A percentile compares a stretch with the other conserved stretches of the same genome.
phyloP scores from a whole-genome alignment of 495 filamentous ascomycete genomes.

The Aspergillus ostianus region DNA sequence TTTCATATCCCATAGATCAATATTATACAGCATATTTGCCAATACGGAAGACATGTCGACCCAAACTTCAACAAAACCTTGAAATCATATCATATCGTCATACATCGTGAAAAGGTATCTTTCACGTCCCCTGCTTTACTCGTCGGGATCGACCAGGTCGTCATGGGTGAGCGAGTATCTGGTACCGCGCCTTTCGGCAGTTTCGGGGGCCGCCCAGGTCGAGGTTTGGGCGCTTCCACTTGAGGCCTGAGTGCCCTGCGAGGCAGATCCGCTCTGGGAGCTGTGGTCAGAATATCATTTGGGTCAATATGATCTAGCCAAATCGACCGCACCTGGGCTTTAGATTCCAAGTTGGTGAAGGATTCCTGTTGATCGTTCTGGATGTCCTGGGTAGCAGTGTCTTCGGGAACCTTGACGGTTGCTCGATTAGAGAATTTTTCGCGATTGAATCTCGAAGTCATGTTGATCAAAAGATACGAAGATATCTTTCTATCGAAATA shows the following conservation, averaged over 20 bases:
- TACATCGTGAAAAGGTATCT: not conserved
- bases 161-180: conserved; percentile 7
- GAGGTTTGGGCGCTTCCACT: conserved; percentile 48
- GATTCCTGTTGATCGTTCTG: conserved; percentile 38
- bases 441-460: conserved; percentile 48
- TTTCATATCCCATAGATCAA: not conserved
- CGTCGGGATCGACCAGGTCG: conserved; percentile 14
- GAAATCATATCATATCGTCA: not conserved
- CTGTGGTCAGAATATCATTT: not conserved
- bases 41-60: not conserved
- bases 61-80: not conserved
- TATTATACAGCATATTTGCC: not conserved
- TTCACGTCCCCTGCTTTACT: conserved; percentile 1
- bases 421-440: conserved; percentile 64
- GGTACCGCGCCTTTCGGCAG: conserved; percentile 44
- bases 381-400: conserved; percentile 52
- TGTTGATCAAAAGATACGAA: not conserved
- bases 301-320: not conserved
- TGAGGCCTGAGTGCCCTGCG: conserved; percentile 53
- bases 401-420: conserved; percentile 51
- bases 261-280: conserved; percentile 44
- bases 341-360: conserved; percentile 37
- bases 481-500: too few relatives aligned
- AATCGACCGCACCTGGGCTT: conserved; percentile 46
- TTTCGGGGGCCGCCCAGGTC: conserved; percentile 44